These are phyloP conservation scores for Aspergillus affinis DNA, from an alignment of 495 filamentous ascomycete genomes.

Conservation along the genomic window DNA sequence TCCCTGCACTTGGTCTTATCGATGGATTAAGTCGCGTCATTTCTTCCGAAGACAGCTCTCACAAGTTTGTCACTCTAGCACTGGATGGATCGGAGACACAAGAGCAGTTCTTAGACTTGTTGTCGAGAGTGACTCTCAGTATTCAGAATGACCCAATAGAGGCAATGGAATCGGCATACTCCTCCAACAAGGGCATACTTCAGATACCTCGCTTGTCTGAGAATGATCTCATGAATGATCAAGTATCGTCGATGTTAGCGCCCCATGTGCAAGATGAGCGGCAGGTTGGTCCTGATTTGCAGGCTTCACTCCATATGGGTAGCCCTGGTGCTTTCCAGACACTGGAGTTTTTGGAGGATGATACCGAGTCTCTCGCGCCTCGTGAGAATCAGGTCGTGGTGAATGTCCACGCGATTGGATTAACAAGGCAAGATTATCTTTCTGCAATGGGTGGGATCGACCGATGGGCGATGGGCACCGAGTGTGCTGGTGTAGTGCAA, in stretches of 20 bases:
- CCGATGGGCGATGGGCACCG: background rate
- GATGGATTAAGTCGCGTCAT: background rate
- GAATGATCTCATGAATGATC: background rate
- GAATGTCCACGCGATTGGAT: background rate
- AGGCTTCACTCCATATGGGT: background rate
- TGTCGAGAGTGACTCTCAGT: background rate
- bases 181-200: background rate
- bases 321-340: background rate
- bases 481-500: conserved; percentile 1
- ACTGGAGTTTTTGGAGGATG: background rate
- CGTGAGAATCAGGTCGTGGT: background rate
- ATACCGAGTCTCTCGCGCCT: background rate
- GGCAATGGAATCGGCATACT: background rate
- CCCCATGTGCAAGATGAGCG: background rate
- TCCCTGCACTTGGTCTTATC: too few species aligned
- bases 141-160: background rate
- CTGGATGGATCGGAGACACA: background rate
- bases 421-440: conserved; percentile 2
- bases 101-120: background rate
- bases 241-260: background rate
- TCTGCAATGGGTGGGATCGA: background rate
- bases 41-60: conserved; percentile 1
- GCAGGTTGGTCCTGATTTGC: background rate
- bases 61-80: background rate
- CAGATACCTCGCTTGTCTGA: background rate